Percentiles rank a stretch among this genome's conserved stretches.
Evolutionary conservation across 1,284 basidiomycete species (phyloP).

Genomic region (Inonotus hispidus): DNA sequence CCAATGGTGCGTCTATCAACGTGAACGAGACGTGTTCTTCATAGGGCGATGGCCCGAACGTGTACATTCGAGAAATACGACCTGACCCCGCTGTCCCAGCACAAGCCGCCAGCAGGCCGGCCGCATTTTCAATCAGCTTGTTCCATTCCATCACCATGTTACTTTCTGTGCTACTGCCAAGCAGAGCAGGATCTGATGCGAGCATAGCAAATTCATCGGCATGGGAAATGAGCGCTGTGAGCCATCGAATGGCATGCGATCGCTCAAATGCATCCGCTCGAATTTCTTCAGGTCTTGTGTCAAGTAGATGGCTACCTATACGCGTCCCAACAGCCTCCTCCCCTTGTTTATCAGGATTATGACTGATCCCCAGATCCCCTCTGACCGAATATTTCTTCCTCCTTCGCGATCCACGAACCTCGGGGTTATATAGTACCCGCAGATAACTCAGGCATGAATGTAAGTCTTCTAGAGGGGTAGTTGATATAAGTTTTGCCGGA

Average conservation of each 20-base stretch:
- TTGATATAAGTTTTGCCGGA: slow-evolving; percentile 23
- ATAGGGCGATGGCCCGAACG: slow-evolving; percentile 29
- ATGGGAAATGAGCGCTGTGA: slow-evolving; percentile 50
- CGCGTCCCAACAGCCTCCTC: neutral
- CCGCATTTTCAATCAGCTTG: slow-evolving; percentile 45
- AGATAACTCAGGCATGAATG: slow-evolving; percentile 26
- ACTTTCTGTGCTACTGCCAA: slow-evolving; percentile 18
- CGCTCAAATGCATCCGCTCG: slow-evolving; percentile 62
- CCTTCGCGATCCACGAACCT: slow-evolving; percentile 31
- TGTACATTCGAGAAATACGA: slow-evolving; percentile 36
- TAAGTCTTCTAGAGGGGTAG: slow-evolving; percentile 22
- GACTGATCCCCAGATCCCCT: neutral
- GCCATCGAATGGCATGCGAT: slow-evolving; percentile 62
- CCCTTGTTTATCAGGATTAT: neutral
- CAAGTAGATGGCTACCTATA: neutral
- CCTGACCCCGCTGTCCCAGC: slow-evolving; percentile 38
- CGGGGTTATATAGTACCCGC: slow-evolving; percentile 30
- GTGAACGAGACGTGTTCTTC: slow-evolving; percentile 35
- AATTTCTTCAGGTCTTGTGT: slow-evolving; percentile 20
- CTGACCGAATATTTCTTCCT: neutral
- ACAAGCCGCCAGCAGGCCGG: slow-evolving; percentile 37
- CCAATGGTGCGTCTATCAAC: slow-evolving; percentile 70
- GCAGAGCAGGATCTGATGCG: neutral
- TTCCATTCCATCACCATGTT: slow-evolving; percentile 24
- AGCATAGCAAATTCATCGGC: slow-evolving; percentile 6